Evolutionary conservation across 2,329 filamentous ascomycete species (phyloP).

Genomic region (Blumeria hordei): DNA sequence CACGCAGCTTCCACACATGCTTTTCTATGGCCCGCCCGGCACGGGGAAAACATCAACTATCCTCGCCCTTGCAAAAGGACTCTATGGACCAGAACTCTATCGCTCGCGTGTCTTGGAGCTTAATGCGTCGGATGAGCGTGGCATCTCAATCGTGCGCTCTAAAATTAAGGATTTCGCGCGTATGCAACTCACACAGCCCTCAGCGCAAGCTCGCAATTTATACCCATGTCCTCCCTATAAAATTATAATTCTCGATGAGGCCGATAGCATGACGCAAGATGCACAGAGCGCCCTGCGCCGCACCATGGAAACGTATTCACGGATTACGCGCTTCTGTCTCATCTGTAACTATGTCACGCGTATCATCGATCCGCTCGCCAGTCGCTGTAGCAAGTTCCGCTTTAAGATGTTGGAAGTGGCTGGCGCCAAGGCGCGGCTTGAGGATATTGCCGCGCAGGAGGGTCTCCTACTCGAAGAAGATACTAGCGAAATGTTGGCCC

Average conservation of each 20-base stretch:
- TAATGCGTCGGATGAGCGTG: slow-evolving; percentile 96
- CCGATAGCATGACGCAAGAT: slow-evolving; percentile 97
- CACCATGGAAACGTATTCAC: slow-evolving; percentile 95
- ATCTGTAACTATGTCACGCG: slow-evolving; percentile 98
- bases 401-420: slow-evolving; percentile 88
- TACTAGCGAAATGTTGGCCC: slow-evolving; percentile 61
- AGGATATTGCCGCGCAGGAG: slow-evolving; percentile 63
- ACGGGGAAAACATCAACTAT: slow-evolving; percentile 97
- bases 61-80: slow-evolving; percentile 85
- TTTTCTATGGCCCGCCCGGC: slow-evolving; percentile 93
- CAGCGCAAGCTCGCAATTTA: slow-evolving; percentile 35
- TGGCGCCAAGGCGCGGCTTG: slow-evolving; percentile 56
- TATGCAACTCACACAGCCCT: slow-evolving; percentile 70
- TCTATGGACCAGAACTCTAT: slow-evolving; percentile 87
- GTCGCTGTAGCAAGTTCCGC: slow-evolving; percentile 83
- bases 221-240: slow-evolving; percentile 97
- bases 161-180: slow-evolving; percentile 97
- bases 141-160: slow-evolving; percentile 86
- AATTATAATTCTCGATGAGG: slow-evolving; percentile 95
- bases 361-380: slow-evolving; percentile 90
- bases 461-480: slow-evolving; percentile 53
- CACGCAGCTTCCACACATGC: slow-evolving; percentile 72
- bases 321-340: slow-evolving; percentile 89
- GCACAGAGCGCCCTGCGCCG: slow-evolving; percentile 77
- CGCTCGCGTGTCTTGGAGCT: slow-evolving; percentile 91